Percentiles rank a stretch among this genome's conserved stretches.
Evolutionary conservation across 2,329 filamentous ascomycete species (phyloP).

Genomic region (Xylaria sp.): DNA sequence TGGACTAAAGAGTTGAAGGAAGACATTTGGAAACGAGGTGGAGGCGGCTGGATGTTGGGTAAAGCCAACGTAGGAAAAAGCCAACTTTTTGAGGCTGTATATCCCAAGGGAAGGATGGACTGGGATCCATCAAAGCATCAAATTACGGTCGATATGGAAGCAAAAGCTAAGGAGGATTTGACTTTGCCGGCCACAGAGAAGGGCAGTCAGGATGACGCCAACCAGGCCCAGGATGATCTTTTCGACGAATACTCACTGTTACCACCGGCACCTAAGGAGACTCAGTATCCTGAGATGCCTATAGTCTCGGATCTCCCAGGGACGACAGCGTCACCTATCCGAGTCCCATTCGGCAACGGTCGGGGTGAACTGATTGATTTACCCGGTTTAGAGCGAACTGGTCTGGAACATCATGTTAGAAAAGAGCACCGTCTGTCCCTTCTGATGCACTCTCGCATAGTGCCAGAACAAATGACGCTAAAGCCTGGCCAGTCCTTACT

Average conservation of each 20-base stretch:
- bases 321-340: slow-evolving; percentile 94
- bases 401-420: slow-evolving; percentile 76
- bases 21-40: slow-evolving; percentile 83
- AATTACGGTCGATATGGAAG: slow-evolving; percentile 50
- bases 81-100: slow-evolving; percentile 85
- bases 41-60: slow-evolving; percentile 95
- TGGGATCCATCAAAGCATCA: slow-evolving; percentile 51
- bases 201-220: not conserved
- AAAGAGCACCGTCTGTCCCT: slow-evolving; percentile 72
- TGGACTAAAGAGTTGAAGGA: slow-evolving; percentile 90
- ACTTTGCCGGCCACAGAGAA: not conserved
- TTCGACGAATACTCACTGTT: slow-evolving; percentile 68
- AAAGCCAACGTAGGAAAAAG: slow-evolving; percentile 99
- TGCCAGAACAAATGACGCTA: slow-evolving; percentile 77
- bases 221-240: slow-evolving; percentile 42
- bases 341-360: slow-evolving; percentile 86
- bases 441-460: slow-evolving; percentile 80
- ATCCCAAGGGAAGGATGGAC: slow-evolving; percentile 76
- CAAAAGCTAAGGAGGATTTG: slow-evolving; percentile 25
- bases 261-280: slow-evolving; percentile 78
- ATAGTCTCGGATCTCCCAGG: slow-evolving; percentile 87
- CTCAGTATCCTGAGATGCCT: slow-evolving; percentile 83
- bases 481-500: slow-evolving; percentile 83
- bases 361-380: slow-evolving; percentile 93
- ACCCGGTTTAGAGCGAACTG: slow-evolving; percentile 81